phyloP scores from a whole-genome alignment of 768 basidiomycete species.

The Tricholoma furcatifolium region DNA sequence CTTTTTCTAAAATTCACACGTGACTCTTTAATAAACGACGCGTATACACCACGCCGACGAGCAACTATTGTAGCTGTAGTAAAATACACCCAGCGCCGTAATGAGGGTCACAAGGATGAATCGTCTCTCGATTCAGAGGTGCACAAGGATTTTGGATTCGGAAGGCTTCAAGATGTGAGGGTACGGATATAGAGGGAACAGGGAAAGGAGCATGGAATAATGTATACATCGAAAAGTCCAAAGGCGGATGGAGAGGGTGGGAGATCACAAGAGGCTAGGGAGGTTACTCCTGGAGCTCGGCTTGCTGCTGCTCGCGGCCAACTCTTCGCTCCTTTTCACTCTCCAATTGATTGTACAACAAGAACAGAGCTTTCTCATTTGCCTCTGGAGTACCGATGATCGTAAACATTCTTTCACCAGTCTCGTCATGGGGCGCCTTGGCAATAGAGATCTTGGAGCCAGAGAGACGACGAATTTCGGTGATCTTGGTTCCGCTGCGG shows the following conservation, averaged over 20 bases:
- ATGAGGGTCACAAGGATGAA: constrained; percentile 5
- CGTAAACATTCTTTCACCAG: constrained; percentile 99
- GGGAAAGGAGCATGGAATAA: constrained; percentile 8
- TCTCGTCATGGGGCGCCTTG: constrained; percentile 98
- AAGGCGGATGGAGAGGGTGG: not conserved
- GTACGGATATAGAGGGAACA: constrained; percentile 15
- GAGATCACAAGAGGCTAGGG: not conserved
- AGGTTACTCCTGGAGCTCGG: constrained; percentile 52
- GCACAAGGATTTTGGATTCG: constrained; percentile 10
- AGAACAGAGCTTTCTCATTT: constrained; percentile 96
- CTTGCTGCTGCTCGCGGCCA: constrained; percentile 79
- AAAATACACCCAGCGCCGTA: constrained; percentile 13
- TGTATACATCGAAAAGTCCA: constrained; percentile 14
- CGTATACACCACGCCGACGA: constrained; percentile 16
- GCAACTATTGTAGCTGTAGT: constrained; percentile 15
- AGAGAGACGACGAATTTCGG: constrained; percentile 96
- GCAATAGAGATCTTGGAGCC: constrained; percentile 99
- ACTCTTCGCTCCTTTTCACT: constrained; percentile 95
- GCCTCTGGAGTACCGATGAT: constrained; percentile 95
- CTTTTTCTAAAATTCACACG: constrained; percentile 15
- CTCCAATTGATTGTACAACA: constrained; percentile 96
- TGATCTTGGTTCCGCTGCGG: constrained; percentile 96
- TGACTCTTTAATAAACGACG: constrained; percentile 18
- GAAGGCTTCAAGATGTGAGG: constrained; percentile 15
- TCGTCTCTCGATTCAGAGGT: constrained; percentile 11